These are phyloP conservation scores for Scleromitrula shiraiana DNA, from an alignment of 2,329 filamentous ascomycete genomes.

Conservation along the genomic window DNA sequence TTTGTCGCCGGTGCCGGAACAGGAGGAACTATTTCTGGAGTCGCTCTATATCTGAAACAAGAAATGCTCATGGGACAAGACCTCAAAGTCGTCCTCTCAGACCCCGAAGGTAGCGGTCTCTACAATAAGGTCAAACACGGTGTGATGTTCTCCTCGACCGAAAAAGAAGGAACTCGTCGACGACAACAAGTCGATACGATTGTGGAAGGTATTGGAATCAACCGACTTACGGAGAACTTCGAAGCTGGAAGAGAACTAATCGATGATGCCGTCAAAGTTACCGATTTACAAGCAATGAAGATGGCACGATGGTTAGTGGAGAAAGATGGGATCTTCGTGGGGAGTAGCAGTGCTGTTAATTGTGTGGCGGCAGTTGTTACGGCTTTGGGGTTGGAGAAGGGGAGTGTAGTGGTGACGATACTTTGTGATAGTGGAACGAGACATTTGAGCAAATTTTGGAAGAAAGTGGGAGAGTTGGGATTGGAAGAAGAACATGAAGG, in stretches of 20 bases:
- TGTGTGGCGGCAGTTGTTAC: conserved; percentile 71
- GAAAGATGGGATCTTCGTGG: conserved; percentile 88
- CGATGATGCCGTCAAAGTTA: conserved; percentile 83
- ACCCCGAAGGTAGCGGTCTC: conserved; percentile 88
- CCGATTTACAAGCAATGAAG: conserved; percentile 75
- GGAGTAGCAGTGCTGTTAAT: conserved; percentile 94
- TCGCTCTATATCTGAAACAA: conserved; percentile 76
- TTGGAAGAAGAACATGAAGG: conserved; percentile 49
- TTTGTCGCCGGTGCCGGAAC: conserved; percentile 94
- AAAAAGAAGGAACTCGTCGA: conserved; percentile 82
- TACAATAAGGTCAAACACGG: conserved; percentile 89
- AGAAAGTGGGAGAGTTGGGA: conserved; percentile 59
- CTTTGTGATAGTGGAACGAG: conserved; percentile 76
- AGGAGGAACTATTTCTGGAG: conserved; percentile 85
- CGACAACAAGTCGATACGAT: conserved; percentile 91
- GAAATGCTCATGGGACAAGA: conserved; percentile 27
- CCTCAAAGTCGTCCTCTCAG: conserved; percentile 72
- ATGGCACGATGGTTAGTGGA: conserved; percentile 98
- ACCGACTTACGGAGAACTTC: conserved; percentile 89
- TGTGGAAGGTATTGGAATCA: conserved; percentile 93
- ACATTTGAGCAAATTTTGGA: conserved; percentile 82
- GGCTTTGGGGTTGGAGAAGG: conserved; percentile 55
- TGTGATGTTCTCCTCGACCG: conserved; percentile 88
- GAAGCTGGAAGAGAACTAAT: conserved; percentile 78
- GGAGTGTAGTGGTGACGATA: conserved; percentile 65